Conservation (phyloP, 805 yeast species). For the Candida khao-thaluensis region DNA sequence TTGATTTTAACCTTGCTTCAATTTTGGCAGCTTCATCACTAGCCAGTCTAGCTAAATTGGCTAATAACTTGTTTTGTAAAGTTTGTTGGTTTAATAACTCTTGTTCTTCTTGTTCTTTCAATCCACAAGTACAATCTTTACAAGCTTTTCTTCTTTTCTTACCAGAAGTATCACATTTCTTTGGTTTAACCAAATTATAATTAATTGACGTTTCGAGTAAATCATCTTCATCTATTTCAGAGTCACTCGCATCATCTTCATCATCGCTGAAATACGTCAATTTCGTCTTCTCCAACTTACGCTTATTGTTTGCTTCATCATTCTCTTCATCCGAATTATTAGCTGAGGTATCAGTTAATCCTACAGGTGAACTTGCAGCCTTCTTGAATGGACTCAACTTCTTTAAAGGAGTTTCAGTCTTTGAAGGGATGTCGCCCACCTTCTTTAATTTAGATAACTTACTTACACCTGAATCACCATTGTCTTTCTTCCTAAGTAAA, state of each 20-base stretch:
- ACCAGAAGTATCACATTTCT: slow-evolving; percentile 54
- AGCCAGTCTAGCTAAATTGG: slow-evolving; percentile 49
- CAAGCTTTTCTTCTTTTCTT: slow-evolving; percentile 87
- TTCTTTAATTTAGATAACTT: background rate
- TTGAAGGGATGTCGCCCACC: too few species aligned
- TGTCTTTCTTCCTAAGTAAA: slow-evolving; percentile 27
- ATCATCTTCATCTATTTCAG: slow-evolving; percentile 36
- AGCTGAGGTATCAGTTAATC: slow-evolving; percentile 48
- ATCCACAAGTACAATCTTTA: slow-evolving; percentile 97
- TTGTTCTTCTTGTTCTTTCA: slow-evolving; percentile 80
- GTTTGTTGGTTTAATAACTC: slow-evolving; percentile 48
- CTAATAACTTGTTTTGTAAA: slow-evolving; percentile 44
- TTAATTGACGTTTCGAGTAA: slow-evolving; percentile 31
- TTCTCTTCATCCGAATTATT: slow-evolving; percentile 37
- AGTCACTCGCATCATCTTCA: slow-evolving; percentile 51
- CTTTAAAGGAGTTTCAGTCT: slow-evolving; percentile 1
- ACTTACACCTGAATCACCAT: background rate
- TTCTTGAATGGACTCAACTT: slow-evolving; percentile 9
- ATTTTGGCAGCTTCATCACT: slow-evolving; percentile 53
- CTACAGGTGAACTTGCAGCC: slow-evolving; percentile 17
- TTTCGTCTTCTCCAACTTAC: slow-evolving; percentile 47
- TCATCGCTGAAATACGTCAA: slow-evolving; percentile 54
- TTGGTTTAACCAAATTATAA: slow-evolving; percentile 52
- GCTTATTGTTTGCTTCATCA: slow-evolving; percentile 43
- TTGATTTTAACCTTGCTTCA: slow-evolving; percentile 49